Evolutionary conservation across 23 red algal species (phyloP).

Genomic region (Cyanidiococcus yangmingshanensis): DNA sequence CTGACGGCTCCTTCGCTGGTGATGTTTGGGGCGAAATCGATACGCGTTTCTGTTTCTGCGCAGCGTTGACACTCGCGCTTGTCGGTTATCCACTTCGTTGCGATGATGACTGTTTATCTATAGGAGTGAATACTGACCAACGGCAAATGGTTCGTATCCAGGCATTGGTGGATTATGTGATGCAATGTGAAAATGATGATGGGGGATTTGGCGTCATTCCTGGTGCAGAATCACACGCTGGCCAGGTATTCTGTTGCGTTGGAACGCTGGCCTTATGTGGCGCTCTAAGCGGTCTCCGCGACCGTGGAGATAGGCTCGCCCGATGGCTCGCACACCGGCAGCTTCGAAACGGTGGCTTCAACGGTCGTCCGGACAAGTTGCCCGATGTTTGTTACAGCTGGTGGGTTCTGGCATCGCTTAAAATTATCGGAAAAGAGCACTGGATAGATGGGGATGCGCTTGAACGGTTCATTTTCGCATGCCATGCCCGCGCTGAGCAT

Average conservation of each 20-base stretch:
- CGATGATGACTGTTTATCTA: not conserved
- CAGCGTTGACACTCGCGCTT: constrained; percentile 39
- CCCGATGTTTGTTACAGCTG: constrained; percentile 97
- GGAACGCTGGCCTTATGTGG: constrained; percentile 52
- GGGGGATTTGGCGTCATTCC: constrained; percentile 92
- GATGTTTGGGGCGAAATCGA: constrained; percentile 85
- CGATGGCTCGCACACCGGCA: constrained; percentile 76
- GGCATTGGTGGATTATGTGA: constrained; percentile 41
- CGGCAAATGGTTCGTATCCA: not conserved
- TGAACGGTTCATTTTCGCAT: constrained; percentile 48
- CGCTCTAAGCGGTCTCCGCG: constrained; percentile 35
- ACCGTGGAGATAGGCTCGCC: constrained; percentile 32
- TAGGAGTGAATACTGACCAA: not conserved
- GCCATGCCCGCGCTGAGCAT: constrained; percentile 18
- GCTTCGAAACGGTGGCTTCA: constrained; percentile 76
- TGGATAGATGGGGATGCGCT: constrained; percentile 61
- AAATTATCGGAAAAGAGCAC: constrained; percentile 47
- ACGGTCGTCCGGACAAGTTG: constrained; percentile 92
- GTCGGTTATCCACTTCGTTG: constrained; percentile 4
- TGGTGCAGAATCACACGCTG: constrained; percentile 83
- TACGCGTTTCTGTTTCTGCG: constrained; percentile 81
- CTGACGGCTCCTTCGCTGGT: constrained; percentile 82
- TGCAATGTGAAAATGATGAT: constrained; percentile 79
- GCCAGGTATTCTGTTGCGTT: constrained; percentile 93
- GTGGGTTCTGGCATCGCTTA: constrained; percentile 83